Conservation (phyloP, 2,329 filamentous ascomycete species). For the Fusarium verticillioides region DNA sequence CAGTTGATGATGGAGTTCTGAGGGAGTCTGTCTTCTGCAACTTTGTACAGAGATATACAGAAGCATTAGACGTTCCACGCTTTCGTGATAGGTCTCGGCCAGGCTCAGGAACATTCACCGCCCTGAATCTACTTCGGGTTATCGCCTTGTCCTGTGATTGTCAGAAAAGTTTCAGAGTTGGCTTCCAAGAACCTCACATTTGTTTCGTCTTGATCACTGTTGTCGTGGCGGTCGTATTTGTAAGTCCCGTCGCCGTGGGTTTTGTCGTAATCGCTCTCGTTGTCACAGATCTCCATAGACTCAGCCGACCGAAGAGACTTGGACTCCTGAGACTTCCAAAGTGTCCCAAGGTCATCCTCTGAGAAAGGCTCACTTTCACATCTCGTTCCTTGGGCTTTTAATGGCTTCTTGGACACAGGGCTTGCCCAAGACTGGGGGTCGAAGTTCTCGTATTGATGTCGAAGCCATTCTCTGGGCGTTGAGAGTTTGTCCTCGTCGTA, state of each 20-base stretch:
- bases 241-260: neutral
- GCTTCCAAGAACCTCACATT: neutral
- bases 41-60: neutral
- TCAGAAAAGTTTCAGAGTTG: neutral
- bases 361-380: fast-evolving
- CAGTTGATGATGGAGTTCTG: too few species aligned
- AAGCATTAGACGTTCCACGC: neutral
- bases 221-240: too few species aligned
- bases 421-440: neutral
- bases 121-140: neutral
- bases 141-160: neutral
- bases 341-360: neutral
- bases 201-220: neutral
- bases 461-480: neutral
- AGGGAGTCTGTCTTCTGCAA: neutral
- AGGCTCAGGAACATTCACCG: neutral
- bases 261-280: neutral
- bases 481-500: neutral
- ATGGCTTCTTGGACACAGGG: neutral
- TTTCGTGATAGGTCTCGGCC: neutral
- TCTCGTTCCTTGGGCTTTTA: fast-evolving
- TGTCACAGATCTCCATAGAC: neutral
- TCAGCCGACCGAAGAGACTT: neutral
- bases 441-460: fast-evolving
- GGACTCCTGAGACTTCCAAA: neutral